Percentiles rank a stretch among this genome's conserved stretches.
Evolutionary conservation across 2,329 filamentous ascomycete genomes (phyloP).

Genomic region (Graphilbum ipis-grandicollis): DNA sequence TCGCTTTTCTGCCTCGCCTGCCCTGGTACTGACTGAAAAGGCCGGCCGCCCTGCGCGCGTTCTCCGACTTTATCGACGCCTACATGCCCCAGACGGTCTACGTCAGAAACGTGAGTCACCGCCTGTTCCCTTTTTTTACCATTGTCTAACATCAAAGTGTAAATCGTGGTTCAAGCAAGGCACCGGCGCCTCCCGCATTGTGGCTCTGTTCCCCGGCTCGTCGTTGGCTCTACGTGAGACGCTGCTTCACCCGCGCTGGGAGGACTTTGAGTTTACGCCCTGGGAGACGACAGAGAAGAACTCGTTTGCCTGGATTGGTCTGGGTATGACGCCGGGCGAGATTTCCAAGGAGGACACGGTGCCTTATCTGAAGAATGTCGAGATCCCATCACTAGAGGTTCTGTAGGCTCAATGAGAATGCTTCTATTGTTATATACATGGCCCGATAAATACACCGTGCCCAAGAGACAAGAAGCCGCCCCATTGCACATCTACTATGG

Average conservation of each 20-base stretch:
- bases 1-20: not conserved
- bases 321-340: constrained; percentile 1
- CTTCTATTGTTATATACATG: too few relatives aligned
- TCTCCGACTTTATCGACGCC: constrained; percentile 1
- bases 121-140: not conserved
- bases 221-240: constrained; percentile 1
- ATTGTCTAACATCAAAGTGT: not conserved
- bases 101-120: not conserved
- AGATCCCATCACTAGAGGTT: constrained; percentile 1
- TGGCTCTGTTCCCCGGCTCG: constrained; percentile 3
- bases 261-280: constrained; percentile 2
- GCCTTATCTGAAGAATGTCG: constrained; percentile 1
- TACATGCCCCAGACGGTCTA: constrained; percentile 5
- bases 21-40: not conserved
- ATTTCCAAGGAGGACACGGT: constrained; percentile 1
- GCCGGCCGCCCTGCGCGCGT: not conserved
- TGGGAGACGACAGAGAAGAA: not conserved
- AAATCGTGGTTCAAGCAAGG: constrained; percentile 4
- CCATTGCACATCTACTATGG: too few relatives aligned
- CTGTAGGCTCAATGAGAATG: too few relatives aligned
- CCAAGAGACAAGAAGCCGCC: too few relatives aligned
- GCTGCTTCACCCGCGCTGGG: constrained; percentile 3
- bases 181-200: not conserved
- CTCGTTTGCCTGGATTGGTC: constrained; percentile 3
- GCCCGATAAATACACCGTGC: too few relatives aligned